These are phyloP conservation scores for Trichosporon inkin DNA, from an alignment of 1,284 basidiomycete genomes.

Conservation along the genomic window DNA sequence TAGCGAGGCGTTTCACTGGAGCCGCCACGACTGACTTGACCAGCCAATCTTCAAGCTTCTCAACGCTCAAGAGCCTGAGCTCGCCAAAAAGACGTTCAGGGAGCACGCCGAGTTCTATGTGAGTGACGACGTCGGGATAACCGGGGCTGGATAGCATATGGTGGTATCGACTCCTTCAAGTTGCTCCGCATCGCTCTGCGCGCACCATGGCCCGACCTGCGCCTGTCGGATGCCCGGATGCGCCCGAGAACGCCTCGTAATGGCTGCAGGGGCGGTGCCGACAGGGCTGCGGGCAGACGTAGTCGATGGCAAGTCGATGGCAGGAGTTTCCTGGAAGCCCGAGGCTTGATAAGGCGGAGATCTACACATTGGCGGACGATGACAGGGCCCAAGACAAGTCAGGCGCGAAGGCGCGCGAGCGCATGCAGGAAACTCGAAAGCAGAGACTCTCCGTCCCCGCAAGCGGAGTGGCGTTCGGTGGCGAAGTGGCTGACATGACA, in stretches of 20 bases:
- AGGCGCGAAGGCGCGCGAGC: background rate
- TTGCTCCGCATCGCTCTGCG: too few species aligned
- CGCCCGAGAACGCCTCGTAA: too few species aligned
- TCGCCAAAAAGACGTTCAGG: slow-evolving; percentile 53
- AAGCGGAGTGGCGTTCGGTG: background rate
- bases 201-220: too few species aligned
- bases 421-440: background rate
- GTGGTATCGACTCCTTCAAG: too few species aligned
- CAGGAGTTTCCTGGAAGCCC: too few species aligned
- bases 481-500: slow-evolving; percentile 5
- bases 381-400: background rate
- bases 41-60: slow-evolving; percentile 52
- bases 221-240: too few species aligned
- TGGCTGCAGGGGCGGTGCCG: too few species aligned
- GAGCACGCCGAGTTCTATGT: slow-evolving; percentile 53
- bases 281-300: background rate
- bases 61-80: slow-evolving; percentile 50
- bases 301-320: too few species aligned
- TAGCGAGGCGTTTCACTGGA: background rate
- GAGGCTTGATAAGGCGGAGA: too few species aligned
- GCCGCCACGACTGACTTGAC: background rate
- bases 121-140: slow-evolving; percentile 18
- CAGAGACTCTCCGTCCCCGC: background rate
- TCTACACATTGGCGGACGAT: too few species aligned
- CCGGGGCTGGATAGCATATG: background rate